phyloP scores from a whole-genome alignment of 148 eudicot species.

The Camellia lanceoleosa region DNA sequence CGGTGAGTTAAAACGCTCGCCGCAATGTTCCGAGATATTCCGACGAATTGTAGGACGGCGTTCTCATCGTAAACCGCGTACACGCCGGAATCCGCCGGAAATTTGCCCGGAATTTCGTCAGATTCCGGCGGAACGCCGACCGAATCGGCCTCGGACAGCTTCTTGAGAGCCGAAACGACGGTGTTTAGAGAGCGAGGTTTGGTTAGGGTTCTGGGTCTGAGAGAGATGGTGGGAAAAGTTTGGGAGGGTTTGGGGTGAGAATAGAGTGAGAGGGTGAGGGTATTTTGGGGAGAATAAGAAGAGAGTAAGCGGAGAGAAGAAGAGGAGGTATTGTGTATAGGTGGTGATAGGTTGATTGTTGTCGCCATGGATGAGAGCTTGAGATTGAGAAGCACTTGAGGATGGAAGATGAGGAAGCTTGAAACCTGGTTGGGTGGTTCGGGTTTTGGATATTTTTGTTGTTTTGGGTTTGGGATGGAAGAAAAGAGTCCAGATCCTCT shows the following conservation, averaged over 20 bases:
- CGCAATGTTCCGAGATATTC: constrained; percentile 65
- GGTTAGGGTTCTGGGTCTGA: constrained; percentile 20
- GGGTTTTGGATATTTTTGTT: neutral
- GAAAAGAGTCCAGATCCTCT: too few species aligned
- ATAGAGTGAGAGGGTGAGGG: constrained; percentile 29
- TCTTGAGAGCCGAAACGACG: constrained; percentile 43
- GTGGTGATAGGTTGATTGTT: constrained; percentile 31
- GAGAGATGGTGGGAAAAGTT: constrained; percentile 14
- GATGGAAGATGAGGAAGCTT: neutral
- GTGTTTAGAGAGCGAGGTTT: constrained; percentile 24
- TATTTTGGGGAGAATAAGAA: constrained; percentile 18
- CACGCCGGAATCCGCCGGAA: constrained; percentile 62
- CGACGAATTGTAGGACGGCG: constrained; percentile 77
- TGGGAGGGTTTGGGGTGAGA: constrained; percentile 26
- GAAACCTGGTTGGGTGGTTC: neutral
- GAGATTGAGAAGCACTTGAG: neutral
- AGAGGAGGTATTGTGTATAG: constrained; percentile 19
- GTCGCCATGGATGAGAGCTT: constrained; percentile 39
- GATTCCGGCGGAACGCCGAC: constrained; percentile 29
- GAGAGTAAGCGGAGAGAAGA: constrained; percentile 17
- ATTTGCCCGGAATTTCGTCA: constrained; percentile 26
- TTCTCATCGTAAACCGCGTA: constrained; percentile 65
- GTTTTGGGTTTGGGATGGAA: too few species aligned
- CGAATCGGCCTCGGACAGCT: constrained; percentile 45
- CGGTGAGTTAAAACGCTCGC: constrained; percentile 55